A percentile compares a stretch with the other conserved stretches of the same genome.
Conservation (phyloP, 1,139 yeast species). For the Protomyces lactucae-debilis region DNA sequence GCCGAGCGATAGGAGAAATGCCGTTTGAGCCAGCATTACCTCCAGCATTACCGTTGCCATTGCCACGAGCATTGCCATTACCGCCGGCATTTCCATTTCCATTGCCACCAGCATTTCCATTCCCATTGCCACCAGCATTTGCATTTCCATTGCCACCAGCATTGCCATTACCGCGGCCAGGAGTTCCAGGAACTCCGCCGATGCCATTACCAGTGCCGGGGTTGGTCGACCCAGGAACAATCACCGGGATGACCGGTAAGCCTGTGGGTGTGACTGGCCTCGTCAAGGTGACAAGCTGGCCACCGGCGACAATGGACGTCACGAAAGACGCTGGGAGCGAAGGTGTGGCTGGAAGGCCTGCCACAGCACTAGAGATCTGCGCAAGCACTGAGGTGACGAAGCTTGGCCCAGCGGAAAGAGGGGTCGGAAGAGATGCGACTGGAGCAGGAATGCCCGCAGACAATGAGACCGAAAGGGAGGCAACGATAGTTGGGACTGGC, state of each 20-base stretch:
- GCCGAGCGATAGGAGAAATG: neutral
- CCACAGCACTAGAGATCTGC: neutral
- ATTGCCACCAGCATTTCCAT: neutral
- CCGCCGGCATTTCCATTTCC: neutral
- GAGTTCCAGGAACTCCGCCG: neutral
- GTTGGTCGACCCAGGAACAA: neutral
- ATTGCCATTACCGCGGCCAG: neutral
- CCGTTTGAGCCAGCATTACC: neutral
- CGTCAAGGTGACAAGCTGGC: neutral
- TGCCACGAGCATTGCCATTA: neutral
- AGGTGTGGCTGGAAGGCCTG: neutral
- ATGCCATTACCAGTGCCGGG: neutral
- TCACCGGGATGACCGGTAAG: neutral
- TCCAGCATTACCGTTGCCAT: neutral
- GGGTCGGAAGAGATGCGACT: neutral
- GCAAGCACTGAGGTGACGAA: neutral
- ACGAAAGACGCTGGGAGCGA: neutral
- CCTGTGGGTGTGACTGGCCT: neutral
- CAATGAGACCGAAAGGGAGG: neutral
- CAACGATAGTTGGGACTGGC: neutral
- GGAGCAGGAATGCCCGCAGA: neutral
- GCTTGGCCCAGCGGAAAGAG: neutral
- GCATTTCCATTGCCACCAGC: neutral
- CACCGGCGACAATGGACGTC: neutral
- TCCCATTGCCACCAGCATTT: neutral